A percentile compares a stretch with the other conserved stretches of the same genome.
Conservation (phyloP, 176 grass and related monocot species). For the Oryza longistaminata region DNA sequence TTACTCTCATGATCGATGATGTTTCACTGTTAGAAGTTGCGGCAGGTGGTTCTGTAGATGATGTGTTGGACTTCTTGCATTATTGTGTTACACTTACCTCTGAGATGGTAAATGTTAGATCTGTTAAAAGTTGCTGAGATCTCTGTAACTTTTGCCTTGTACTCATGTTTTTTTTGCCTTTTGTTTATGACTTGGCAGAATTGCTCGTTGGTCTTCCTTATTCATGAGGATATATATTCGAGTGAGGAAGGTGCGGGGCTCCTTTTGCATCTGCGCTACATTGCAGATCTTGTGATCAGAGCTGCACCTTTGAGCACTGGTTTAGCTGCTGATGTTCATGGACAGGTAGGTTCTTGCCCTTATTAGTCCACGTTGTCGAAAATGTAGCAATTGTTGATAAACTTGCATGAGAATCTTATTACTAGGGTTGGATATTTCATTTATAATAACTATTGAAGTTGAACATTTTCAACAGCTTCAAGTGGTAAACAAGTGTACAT, state of each 20-base stretch:
- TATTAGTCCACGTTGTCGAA: background rate
- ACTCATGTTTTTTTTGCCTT: background rate
- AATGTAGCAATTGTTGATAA: constrained; percentile 10
- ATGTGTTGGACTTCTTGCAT: constrained; percentile 78
- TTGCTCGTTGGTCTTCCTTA: constrained; percentile 70
- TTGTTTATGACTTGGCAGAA: constrained; percentile 52
- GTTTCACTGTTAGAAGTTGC: constrained; percentile 83
- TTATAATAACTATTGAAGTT: constrained; percentile 17
- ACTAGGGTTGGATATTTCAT: background rate
- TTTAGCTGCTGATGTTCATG: constrained; percentile 91
- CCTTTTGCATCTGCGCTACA: constrained; percentile 64
- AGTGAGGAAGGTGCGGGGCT: constrained; percentile 50
- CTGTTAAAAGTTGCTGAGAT: background rate
- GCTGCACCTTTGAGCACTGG: constrained; percentile 68
- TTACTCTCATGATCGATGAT: constrained; percentile 75
- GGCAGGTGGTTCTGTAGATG: constrained; percentile 54
- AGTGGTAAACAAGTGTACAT: constrained; percentile 60
- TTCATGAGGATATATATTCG: constrained; percentile 87
- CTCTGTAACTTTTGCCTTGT: background rate
- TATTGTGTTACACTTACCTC: constrained; percentile 71
- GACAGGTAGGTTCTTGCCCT: constrained; percentile 56
- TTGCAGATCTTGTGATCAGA: constrained; percentile 73
- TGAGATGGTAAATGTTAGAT: constrained; percentile 56
- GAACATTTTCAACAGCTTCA: constrained; percentile 53
- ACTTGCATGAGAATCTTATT: constrained; percentile 5